A percentile compares a stretch with the other conserved stretches of the same genome.
phyloP scores from a whole-genome alignment of 1,284 basidiomycete species.

The Porphyrellus sp. region DNA sequence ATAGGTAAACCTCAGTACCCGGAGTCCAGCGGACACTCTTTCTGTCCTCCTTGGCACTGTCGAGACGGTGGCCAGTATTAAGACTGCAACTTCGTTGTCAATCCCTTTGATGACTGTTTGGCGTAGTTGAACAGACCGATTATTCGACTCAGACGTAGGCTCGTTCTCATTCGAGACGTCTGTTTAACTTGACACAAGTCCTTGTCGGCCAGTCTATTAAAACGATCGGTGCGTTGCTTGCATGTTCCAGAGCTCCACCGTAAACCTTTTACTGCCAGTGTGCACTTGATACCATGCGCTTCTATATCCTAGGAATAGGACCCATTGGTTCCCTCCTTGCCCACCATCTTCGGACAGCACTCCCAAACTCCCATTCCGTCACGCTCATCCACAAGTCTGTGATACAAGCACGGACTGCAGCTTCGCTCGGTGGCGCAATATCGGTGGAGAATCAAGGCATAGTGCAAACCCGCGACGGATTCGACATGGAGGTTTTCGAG shows the following conservation, averaged over 20 bases:
- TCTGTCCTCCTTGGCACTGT: too few relatives aligned
- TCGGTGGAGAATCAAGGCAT: conserved; percentile 50
- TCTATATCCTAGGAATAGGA: conserved; percentile 75
- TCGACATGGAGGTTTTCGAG: conserved; percentile 47
- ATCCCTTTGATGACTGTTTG: not conserved
- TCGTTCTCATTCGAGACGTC: too few relatives aligned
- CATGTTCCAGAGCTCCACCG: not conserved
- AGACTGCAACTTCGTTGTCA: not conserved
- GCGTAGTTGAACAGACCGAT: not conserved
- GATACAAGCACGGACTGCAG: conserved; percentile 35
- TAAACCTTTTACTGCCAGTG: conserved; percentile 1
- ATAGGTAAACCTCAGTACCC: too few relatives aligned
- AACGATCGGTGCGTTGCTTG: not conserved
- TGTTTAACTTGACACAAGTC: not conserved
- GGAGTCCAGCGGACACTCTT: too few relatives aligned
- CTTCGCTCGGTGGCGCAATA: conserved; percentile 36
- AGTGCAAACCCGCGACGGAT: conserved; percentile 41
- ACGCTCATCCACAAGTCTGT: conserved; percentile 62
- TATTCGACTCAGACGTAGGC: not conserved
- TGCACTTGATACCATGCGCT: conserved; percentile 48
- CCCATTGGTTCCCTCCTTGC: conserved; percentile 80
- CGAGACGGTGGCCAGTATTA: not conserved
- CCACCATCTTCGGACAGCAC: conserved; percentile 66
- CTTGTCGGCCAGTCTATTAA: not conserved
- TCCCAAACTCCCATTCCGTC: conserved; percentile 54